Evolutionary conservation across 2,329 filamentous ascomycete species (phyloP).

Genomic region (Onygena corvina): DNA sequence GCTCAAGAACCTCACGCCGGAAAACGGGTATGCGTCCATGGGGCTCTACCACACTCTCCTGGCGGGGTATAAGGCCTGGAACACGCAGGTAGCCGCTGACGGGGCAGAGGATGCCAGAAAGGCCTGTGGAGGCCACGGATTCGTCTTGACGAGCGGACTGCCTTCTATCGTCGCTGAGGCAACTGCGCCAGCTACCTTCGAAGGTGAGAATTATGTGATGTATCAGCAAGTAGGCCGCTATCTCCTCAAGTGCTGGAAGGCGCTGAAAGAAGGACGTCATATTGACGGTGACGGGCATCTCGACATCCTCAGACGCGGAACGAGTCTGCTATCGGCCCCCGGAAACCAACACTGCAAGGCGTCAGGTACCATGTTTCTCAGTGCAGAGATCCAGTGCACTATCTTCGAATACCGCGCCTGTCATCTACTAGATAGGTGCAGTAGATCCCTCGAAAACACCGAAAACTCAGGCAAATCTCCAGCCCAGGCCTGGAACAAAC

Average conservation of each 20-base stretch:
- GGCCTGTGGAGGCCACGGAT: slow-evolving; percentile 31
- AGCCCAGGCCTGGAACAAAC: slow-evolving; percentile 20
- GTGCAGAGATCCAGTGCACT: slow-evolving; percentile 15
- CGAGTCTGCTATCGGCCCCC: background rate
- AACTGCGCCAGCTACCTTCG: slow-evolving; percentile 23
- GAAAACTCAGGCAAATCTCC: slow-evolving; percentile 10
- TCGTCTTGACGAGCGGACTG: slow-evolving; percentile 25
- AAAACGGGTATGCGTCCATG: slow-evolving; percentile 10
- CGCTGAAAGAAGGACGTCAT: slow-evolving; percentile 9
- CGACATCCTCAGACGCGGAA: background rate
- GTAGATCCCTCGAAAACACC: slow-evolving; percentile 6
- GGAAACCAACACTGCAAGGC: slow-evolving; percentile 11
- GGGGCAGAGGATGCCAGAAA: slow-evolving; percentile 28
- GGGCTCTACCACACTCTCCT: slow-evolving; percentile 20
- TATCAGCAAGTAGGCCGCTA: slow-evolving; percentile 28
- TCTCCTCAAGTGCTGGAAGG: slow-evolving; percentile 15
- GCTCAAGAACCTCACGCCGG: slow-evolving; percentile 11
- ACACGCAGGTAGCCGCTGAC: slow-evolving; percentile 18
- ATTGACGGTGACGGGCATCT: slow-evolving; percentile 9
- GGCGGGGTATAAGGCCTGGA: slow-evolving; percentile 23
- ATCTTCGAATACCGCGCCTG: slow-evolving; percentile 21
- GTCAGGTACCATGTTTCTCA: slow-evolving; percentile 16
- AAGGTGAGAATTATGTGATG: slow-evolving; percentile 35
- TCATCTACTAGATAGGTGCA: slow-evolving; percentile 13
- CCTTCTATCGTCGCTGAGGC: slow-evolving; percentile 22